Conservation (phyloP, 352 stramenopile species). For the Blastocystis sp. region DNA sequence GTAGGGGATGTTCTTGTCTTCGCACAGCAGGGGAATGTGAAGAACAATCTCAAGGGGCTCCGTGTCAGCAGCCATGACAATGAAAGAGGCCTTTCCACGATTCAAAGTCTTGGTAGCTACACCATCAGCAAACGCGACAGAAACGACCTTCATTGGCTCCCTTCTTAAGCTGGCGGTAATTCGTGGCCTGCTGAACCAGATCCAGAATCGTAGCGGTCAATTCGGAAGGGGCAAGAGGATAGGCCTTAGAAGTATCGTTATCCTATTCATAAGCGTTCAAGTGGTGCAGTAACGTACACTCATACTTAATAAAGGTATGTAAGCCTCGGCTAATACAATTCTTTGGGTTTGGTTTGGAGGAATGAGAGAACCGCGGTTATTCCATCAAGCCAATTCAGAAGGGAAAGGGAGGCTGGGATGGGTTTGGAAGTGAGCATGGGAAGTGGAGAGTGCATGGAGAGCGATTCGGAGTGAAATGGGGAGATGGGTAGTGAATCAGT, state of each 20-base stretch:
- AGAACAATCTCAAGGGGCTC: conserved; percentile 99
- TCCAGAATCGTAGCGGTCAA: conserved; percentile 98
- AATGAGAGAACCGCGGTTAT: not conserved
- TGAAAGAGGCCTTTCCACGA: conserved; percentile 98
- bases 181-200: conserved; percentile 96
- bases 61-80: conserved; percentile 98
- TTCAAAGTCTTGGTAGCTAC: conserved; percentile 99
- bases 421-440: too few relatives aligned
- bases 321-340: conserved; percentile 37
- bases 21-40: conserved; percentile 96
- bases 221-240: conserved; percentile 95
- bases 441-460: too few relatives aligned
- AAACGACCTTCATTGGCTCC: conserved; percentile 92
- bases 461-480: too few relatives aligned
- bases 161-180: conserved; percentile 99
- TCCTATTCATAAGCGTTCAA: conserved; percentile 16
- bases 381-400: too few relatives aligned
- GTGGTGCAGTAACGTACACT: not conserved
- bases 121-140: not conserved
- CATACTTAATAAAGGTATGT: conserved; percentile 56
- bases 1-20: conserved; percentile 96
- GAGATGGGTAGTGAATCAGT: too few relatives aligned
- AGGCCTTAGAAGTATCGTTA: conserved; percentile 91
- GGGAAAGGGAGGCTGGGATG: too few relatives aligned
- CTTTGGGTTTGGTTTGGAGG: not conserved